Evolutionary conservation across 768 basidiomycete species (phyloP), one percentile per base, ranked within the genome.

Genomic region (Rhodotorula babjevae): DNA sequence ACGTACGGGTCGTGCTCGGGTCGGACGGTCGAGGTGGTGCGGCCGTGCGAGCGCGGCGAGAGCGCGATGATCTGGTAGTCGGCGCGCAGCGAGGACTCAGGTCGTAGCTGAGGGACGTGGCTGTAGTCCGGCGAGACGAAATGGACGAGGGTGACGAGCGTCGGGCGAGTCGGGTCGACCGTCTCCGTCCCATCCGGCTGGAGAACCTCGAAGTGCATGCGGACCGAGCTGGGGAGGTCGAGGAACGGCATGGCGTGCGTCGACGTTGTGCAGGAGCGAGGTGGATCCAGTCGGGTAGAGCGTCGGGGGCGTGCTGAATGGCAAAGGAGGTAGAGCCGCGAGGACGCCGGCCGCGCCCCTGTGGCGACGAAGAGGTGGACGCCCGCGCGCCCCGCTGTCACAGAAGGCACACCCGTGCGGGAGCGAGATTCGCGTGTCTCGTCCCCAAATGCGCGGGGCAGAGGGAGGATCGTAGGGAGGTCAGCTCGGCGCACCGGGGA

Each of bases 121-220:
- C 21, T 31, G 10, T 46, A 15, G 11, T 29, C 31, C 11, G 14
- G 15, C 12, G 55, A 29, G 21, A 42, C 18, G 58, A 66, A 66
- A 27, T 58, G 65, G 57, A 59, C 57, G 49, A 66, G 47, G 25
- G 14, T 33, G 47, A 66, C 65, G 57, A 66, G 65, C 2, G 49
- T 59, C 2, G 65, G 65, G 19, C 36, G 58, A 18, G 19, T 18
- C 21, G 57, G 40, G 57, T 58, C 65, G 58, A 42, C 27, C 16
- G 14, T 42, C 12, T 10, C 7, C 14, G 58, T 33, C 21, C 33
- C 25, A 23, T 42, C 59, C 27, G 55, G 15, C 55, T 25, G 53
- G n/a, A 66, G 57, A 3, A 58, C 33, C 47, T 66, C 65, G 58
- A 60, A 66, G 36, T 36, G 49, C 65, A 66, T 59, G 15, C 57